Base-by-base conservation (phyloP, 192 early-diverging fungal genomes). In the Podila epicladia region DNA sequence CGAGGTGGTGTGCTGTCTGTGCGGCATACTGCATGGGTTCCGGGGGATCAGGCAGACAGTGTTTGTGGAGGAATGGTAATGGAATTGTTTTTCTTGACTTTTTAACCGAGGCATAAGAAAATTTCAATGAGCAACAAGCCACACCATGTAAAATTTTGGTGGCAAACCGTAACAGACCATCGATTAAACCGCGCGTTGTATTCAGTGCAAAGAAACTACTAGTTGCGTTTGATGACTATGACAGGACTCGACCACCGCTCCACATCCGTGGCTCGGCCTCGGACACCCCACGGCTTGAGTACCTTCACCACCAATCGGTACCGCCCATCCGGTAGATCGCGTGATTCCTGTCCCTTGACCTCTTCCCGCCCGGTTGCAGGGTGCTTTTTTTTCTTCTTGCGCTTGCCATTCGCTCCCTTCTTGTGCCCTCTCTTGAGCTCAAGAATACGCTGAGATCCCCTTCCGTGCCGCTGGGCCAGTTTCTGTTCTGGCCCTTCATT, bases 241-340 rank as follows among this genome's bases (percentile, higher is more conserved):
- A 71, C 41, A 4, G 80, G 73, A 61, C 72, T 71, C 13, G 72
- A 71, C 67, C 72, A 82, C 4, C 68, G 68, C 55, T 82, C 80
- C 15, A 74, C 69, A 74, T 82, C 69, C 31, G 28, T 74, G 2
- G 73, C 69, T 15, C 64, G 68, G 28, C 69, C 73, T 22, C 51
- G 67, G 26, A 75, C 73, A 5, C 73, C 80, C 69, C 68, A 82
- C 5, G 73, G 73, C 38, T 74, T 82, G 13, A 82, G 65, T 3
- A 67, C 80, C 53, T 70, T 71, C 31, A 82, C 63, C 15, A 82
- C 67, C 32, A 82, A 58, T 24, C 80, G 58, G 51, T 82, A 82
- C 20, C 62, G 63, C 29, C 80, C 80, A 50, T 75, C 50, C 0
- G 80, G 73, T 37, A 82, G 24, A 37, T 74, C 58, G 3, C 51